Evolutionary conservation across 176 grass and related monocot genomes (phyloP).

Genomic region (Oryza glaberrima): DNA sequence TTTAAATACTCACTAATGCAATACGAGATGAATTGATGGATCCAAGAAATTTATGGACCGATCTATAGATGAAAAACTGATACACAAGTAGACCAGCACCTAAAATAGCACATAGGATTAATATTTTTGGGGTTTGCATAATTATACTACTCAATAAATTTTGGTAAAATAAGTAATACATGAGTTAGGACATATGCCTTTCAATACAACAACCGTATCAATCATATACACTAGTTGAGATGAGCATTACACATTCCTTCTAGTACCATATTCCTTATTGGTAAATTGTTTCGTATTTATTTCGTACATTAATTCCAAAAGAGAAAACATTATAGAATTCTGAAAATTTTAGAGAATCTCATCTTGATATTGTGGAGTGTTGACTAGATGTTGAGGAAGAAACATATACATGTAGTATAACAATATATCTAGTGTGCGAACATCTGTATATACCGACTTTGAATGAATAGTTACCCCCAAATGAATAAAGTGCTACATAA

Average conservation of each 20-base stretch:
- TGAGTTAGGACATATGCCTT: not conserved
- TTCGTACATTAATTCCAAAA: not conserved
- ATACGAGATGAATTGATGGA: conserved; percentile 57
- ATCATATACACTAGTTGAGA: not conserved
- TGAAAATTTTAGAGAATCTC: not conserved
- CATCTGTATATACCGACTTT: not conserved
- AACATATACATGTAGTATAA: no score
- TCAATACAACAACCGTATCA: not conserved
- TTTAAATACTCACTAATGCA: conserved; percentile 55
- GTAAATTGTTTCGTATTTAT: no score
- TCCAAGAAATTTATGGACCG: conserved; percentile 52
- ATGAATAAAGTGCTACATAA: not conserved
- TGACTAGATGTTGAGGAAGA: no score
- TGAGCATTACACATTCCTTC: not conserved
- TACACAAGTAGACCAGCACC: conserved; percentile 69
- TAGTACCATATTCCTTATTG: not conserved
- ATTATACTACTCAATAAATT: not conserved
- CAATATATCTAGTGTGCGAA: no score
- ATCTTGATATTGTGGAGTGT: no score
- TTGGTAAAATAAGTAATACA: not conserved
- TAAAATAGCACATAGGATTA: conserved; percentile 2
- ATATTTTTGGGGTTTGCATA: not conserved
- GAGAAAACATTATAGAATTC: not conserved
- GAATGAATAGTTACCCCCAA: not conserved
- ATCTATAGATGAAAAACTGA: conserved; percentile 47